Evolutionary conservation across 2,329 filamentous ascomycete species (phyloP).

Genomic region (Domatiomyces catenatus): DNA sequence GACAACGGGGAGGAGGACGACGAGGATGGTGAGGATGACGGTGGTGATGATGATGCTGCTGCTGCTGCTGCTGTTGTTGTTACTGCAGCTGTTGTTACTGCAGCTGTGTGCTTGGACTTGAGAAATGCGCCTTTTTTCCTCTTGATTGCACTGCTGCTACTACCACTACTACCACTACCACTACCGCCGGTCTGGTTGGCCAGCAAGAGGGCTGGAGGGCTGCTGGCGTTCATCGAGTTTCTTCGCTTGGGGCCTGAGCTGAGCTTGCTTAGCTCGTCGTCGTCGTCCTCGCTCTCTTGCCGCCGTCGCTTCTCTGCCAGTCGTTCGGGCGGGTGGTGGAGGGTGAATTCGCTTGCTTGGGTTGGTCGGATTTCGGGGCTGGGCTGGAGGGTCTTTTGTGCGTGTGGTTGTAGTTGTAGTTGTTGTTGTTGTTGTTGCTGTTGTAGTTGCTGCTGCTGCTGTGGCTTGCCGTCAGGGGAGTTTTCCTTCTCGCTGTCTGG

Average conservation of each 20-base stretch:
- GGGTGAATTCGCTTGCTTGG: slow-evolving; percentile 21
- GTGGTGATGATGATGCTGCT: too few species aligned
- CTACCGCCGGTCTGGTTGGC: slow-evolving; percentile 9
- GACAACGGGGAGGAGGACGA: too few species aligned
- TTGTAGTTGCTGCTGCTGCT: slow-evolving; percentile 16
- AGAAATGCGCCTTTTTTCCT: slow-evolving; percentile 15
- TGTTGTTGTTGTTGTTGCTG: too few species aligned
- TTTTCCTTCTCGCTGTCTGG: slow-evolving; percentile 19
- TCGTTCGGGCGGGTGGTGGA: slow-evolving; percentile 49
- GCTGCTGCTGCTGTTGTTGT: too few species aligned
- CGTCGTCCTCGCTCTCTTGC: slow-evolving; percentile 67
- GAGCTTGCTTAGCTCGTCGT: slow-evolving; percentile 79
- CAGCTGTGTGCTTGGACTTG: slow-evolving; percentile 11
- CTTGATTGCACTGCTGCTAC: not conserved
- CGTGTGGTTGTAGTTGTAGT: not conserved
- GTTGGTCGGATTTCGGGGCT: slow-evolving; percentile 21
- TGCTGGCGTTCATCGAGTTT: slow-evolving; percentile 26
- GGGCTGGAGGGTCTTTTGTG: slow-evolving; percentile 12
- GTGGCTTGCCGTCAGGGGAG: slow-evolving; percentile 13
- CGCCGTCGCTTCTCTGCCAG: slow-evolving; percentile 77
- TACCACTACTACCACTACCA: too few species aligned
- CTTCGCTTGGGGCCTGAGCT: slow-evolving; percentile 36
- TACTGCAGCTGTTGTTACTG: too few species aligned
- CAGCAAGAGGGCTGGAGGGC: slow-evolving; percentile 19
- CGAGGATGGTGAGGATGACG: too few species aligned